Evolutionary conservation across 2,329 filamentous ascomycete genomes (phyloP).

Genomic region (Gnomoniopsis sp.): DNA sequence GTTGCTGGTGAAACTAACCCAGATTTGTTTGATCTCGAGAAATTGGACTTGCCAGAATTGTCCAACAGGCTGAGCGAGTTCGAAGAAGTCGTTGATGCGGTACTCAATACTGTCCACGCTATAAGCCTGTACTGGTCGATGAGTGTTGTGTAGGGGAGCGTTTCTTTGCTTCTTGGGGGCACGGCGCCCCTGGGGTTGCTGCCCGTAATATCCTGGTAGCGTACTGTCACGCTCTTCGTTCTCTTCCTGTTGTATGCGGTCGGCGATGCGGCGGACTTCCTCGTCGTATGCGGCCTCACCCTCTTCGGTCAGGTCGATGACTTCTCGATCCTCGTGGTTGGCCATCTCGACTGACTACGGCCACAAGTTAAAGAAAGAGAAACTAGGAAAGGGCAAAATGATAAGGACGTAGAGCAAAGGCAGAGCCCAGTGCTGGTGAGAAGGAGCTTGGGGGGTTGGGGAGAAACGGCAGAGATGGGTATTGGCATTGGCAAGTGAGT

Average conservation of each 20-base stretch:
- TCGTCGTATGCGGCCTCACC: not conserved
- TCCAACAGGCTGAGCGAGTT: not conserved
- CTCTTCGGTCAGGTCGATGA: not conserved
- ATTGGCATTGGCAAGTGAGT: too few relatives aligned
- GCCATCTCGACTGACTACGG: not conserved
- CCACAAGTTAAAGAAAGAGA: not conserved
- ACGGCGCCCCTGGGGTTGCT: not conserved
- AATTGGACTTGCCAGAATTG: constrained; percentile 29
- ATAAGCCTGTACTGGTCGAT: not conserved
- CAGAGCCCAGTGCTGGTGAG: too few relatives aligned
- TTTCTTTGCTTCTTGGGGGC: not conserved
- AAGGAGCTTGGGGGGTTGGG: too few relatives aligned
- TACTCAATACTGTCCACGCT: not conserved
- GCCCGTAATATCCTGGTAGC: too few relatives aligned
- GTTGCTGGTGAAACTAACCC: constrained; percentile 24
- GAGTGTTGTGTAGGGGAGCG: not conserved
- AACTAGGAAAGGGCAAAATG: not conserved
- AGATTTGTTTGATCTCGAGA: constrained; percentile 38
- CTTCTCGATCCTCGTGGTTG: not conserved
- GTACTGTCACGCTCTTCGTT: too few relatives aligned
- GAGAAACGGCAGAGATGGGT: too few relatives aligned
- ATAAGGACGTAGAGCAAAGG: too few relatives aligned
- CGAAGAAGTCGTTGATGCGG: not conserved
- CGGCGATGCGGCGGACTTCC: not conserved
- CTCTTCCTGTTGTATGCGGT: too few relatives aligned